Evolutionary conservation across 805 yeast species (phyloP), one percentile per base, ranked within the genome.

Genomic region (Lachancea waltii): DNA sequence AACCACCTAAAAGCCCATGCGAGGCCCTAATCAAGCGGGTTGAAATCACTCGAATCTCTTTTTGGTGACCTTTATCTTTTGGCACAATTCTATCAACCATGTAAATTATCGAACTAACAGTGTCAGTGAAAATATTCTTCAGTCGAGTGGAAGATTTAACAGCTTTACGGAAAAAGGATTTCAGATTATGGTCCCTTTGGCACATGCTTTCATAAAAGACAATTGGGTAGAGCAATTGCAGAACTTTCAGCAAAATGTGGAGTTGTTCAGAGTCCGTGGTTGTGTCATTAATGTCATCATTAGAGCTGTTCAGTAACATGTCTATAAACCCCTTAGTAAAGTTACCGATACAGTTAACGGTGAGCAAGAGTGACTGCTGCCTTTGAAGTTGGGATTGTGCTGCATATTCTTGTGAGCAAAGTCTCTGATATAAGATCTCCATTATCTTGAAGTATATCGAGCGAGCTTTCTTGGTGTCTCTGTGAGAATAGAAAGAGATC

Each of bases 1-100:
- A 63, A 2, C 59, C 50, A 0, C 97, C 97, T 7, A 89, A 58
- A 33, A 85, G 79, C 6, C 76, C 77, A 53, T 92, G 99, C 1
- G 85, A 54, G 5, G 75, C 58, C 28, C 77, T 69, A 10, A 85
- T 58, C 14, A 81, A 53, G 23, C 26, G 10, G n/a, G n/a, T n/a
- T n/a, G n/a, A n/a, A n/a, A n/a, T n/a, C n/a, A n/a, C n/a, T n/a
- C n/a, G n/a, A n/a, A n/a, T n/a, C n/a, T n/a, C n/a, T n/a, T n/a
- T n/a, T n/a, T n/a, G n/a, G n/a, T n/a, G n/a, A n/a, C n/a, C n/a
- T n/a, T n/a, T n/a, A n/a, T n/a, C n/a, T n/a, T n/a, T n/a, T n/a
- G n/a, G n/a, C n/a, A n/a, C n/a, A n/a, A n/a, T n/a, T n/a, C n/a
- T n/a, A n/a, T n/a, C n/a, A n/a, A n/a, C n/a, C 16, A 26, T 10